A percentile compares a stretch with the other conserved stretches of the same genome.
Conservation (phyloP, 768 basidiomycete genomes). For the Rhizopogon vinicolor region DNA sequence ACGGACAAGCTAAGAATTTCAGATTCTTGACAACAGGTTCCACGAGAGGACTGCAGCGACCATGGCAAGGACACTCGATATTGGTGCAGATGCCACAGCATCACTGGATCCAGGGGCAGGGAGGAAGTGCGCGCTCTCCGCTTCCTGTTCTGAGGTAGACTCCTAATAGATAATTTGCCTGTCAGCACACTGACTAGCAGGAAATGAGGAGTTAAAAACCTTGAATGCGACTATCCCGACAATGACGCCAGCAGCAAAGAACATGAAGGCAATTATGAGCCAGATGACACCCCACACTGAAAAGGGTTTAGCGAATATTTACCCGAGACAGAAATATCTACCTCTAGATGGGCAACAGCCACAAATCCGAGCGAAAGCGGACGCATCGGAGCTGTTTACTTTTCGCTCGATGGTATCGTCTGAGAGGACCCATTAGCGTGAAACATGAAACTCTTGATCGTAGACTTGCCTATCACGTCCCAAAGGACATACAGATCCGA, state of each 20-base stretch:
- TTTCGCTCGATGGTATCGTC: slow-evolving; percentile 84
- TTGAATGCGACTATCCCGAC: slow-evolving; percentile 82
- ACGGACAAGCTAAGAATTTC: neutral
- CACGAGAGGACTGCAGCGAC: slow-evolving; percentile 19
- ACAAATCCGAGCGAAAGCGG: slow-evolving; percentile 77
- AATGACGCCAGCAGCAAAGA: slow-evolving; percentile 72
- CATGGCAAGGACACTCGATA: slow-evolving; percentile 18
- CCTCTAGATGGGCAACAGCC: slow-evolving; percentile 85
- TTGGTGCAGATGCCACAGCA: slow-evolving; percentile 24
- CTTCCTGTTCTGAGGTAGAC: slow-evolving; percentile 51
- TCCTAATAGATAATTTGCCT: slow-evolving; percentile 34
- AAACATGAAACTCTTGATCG: neutral
- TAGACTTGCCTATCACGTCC: slow-evolving; percentile 72
- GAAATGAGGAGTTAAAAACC: slow-evolving; percentile 31
- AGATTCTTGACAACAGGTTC: slow-evolving; percentile 7
- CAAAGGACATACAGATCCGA: slow-evolving; percentile 83
- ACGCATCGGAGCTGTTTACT: slow-evolving; percentile 84
- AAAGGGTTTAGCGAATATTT: neutral
- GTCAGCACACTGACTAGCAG: neutral
- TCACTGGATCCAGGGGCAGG: slow-evolving; percentile 52
- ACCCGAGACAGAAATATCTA: slow-evolving; percentile 16
- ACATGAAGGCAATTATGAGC: slow-evolving; percentile 69
- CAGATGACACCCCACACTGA: slow-evolving; percentile 88
- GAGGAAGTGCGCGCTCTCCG: slow-evolving; percentile 51
- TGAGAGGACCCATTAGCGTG: slow-evolving; percentile 18